These are phyloP conservation scores for Linderniella brevidens DNA, from an alignment of 257 asterid genomes.

Conservation along the genomic window DNA sequence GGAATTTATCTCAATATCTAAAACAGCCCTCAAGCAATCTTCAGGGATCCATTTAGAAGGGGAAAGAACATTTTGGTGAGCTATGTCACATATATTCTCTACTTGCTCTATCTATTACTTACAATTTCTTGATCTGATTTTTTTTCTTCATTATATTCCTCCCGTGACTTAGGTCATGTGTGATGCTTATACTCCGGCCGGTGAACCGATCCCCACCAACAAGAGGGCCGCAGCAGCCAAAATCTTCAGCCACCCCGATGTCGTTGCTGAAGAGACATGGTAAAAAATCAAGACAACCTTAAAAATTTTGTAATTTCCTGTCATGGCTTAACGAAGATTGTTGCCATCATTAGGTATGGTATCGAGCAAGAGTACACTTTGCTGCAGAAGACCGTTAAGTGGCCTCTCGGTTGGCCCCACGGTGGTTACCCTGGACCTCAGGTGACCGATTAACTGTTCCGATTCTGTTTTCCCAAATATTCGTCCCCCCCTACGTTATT, in stretches of 20 bases:
- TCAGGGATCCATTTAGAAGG: constrained; percentile 45
- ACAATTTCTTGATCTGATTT: neutral
- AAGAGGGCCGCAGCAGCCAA: constrained; percentile 32
- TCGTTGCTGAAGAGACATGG: constrained; percentile 35
- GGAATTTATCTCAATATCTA: neutral
- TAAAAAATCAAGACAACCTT: constrained; percentile 6
- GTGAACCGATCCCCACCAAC: constrained; percentile 50
- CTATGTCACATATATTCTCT: neutral
- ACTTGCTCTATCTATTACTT: neutral
- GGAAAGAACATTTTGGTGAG: constrained; percentile 39
- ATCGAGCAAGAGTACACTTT: constrained; percentile 72
- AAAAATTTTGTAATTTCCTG: neutral
- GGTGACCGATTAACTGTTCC: constrained; percentile 17
- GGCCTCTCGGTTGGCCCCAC: constrained; percentile 77
- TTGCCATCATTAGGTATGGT: constrained; percentile 34
- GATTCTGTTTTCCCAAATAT: neutral
- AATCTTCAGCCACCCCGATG: constrained; percentile 26
- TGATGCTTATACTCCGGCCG: constrained; percentile 36
- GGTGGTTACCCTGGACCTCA: constrained; percentile 87
- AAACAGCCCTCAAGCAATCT: constrained; percentile 40
- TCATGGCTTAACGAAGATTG: neutral
- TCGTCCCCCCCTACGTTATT: too few relatives aligned
- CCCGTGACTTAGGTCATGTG: constrained; percentile 31
- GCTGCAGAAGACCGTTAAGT: constrained; percentile 36
- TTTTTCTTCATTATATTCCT: neutral